A percentile compares a stretch with the other conserved stretches of the same genome.
Conservation (phyloP, 805 yeast genomes). For the Cyberlindnera meyerae region DNA sequence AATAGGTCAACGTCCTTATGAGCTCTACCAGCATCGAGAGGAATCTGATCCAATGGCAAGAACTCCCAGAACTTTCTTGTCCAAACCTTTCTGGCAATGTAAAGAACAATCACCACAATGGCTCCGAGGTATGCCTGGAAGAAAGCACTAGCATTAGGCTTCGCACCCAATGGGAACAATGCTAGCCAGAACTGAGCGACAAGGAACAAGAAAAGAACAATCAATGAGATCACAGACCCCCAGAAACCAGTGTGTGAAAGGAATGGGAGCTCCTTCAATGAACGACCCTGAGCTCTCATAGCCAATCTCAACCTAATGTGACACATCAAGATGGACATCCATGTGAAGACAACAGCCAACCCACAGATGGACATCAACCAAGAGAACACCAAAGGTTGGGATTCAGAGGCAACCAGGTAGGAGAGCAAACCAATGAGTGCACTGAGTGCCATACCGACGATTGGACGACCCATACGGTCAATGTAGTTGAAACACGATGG, state of each 20-base stretch:
- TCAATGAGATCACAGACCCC: constrained; percentile 39
- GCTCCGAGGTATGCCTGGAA: constrained; percentile 40
- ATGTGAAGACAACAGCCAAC: constrained; percentile 42
- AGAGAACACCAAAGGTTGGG: constrained; percentile 36
- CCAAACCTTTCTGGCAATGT: constrained; percentile 40
- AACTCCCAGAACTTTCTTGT: constrained; percentile 37
- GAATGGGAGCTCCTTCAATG: constrained; percentile 37
- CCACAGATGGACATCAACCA: constrained; percentile 50
- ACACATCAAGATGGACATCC: constrained; percentile 43
- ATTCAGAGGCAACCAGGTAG: constrained; percentile 40
- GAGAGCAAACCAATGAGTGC: constrained; percentile 39
- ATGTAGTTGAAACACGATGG: constrained; percentile 39
- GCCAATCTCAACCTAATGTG: constrained; percentile 44
- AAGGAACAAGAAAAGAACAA: constrained; percentile 33
- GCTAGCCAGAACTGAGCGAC: constrained; percentile 47
- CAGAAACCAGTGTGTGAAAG: constrained; percentile 37
- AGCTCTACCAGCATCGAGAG: constrained; percentile 61
- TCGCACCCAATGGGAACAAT: constrained; percentile 36
- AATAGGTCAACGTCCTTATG: constrained; percentile 52
- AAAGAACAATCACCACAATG: constrained; percentile 35
- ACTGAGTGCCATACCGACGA: constrained; percentile 38
- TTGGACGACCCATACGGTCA: constrained; percentile 47
- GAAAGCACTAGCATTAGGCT: constrained; percentile 30
- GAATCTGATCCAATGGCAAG: constrained; percentile 45
- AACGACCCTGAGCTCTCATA: constrained; percentile 37